Base-by-base conservation (phyloP, 148 eudicot species). In the Cornus suecica region DNA sequence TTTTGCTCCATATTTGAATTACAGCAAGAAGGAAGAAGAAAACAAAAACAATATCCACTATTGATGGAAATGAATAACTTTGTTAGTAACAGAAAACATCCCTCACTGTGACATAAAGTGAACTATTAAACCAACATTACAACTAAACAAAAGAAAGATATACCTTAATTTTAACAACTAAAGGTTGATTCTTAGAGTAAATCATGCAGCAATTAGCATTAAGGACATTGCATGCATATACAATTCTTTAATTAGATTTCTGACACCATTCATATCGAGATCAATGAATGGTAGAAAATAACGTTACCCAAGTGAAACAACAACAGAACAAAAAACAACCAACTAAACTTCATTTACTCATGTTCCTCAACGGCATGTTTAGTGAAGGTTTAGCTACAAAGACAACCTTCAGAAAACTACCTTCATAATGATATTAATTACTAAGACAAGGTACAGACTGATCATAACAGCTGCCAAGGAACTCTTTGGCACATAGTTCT, bases 221-320 rank as follows among this genome's bases (percentile, higher is more conserved):
- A 32, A 68, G 45, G 34, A 30, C 52, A 37, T n/a, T 28, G 71
- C 28, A 18, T 14, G 45, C 52, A 37, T n/a, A 29, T 48, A n/a
- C 16, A 68, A 23, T 48, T 10, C 10, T 1, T 14, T 41, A 25
- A 34, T 24, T 68, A 25, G 10, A 68, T 34, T n/a, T 68, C 26
- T 5, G 11, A 34, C 25, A 14, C 34, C 23, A 23, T 34, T 37
- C 54, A 68, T n/a, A 7, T 37, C 28, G 10, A 34, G 24, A 34
- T 4, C 52, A 37, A 8, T n/a, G 28, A n/a, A 66, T 30, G 31
- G 15, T 30, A 32, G 51, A 11, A 68, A 23, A 37, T 7, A 34
- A 37, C 34, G 26, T 68, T 68, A 68, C 29, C n/a, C 71, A 41
- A 24, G 11, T 66, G 42, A 66, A 31, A 66, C 69, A 30, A 66